phyloP scores from a whole-genome alignment of 2,329 filamentous ascomycete genomes.

The Diaporthe sp. region DNA sequence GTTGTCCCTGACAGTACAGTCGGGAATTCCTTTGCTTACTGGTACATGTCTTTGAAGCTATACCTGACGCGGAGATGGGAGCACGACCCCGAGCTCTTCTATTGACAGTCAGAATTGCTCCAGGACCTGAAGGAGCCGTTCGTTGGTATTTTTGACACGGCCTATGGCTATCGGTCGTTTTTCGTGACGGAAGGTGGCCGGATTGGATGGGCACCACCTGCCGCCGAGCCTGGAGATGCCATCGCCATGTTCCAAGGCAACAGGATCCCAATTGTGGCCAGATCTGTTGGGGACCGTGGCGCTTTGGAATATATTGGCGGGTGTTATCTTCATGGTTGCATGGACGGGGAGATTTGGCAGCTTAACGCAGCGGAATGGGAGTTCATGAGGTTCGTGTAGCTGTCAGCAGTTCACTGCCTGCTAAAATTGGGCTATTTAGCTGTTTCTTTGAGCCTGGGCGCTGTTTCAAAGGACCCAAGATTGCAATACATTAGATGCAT shows the following conservation, averaged over 20 bases:
- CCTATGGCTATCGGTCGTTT: background rate
- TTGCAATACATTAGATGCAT: background rate
- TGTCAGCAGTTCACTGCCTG: background rate
- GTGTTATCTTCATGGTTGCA: background rate
- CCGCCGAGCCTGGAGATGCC: background rate
- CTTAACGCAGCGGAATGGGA: background rate
- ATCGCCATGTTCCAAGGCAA: conserved; percentile 3
- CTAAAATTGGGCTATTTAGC: too few relatives aligned
- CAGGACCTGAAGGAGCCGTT: background rate
- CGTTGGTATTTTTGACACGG: background rate
- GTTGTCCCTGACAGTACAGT: background rate
- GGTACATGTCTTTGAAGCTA: background rate
- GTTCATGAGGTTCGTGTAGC: background rate
- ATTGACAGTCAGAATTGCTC: background rate
- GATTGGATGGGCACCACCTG: background rate
- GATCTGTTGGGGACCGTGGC: background rate
- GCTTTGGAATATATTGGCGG: background rate
- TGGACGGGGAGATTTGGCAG: background rate
- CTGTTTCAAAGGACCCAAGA: too few relatives aligned
- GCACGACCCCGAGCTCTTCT: background rate
- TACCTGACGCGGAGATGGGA: background rate
- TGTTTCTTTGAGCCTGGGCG: too few relatives aligned
- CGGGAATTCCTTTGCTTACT: background rate
- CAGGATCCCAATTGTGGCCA: background rate
- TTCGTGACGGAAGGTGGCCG: background rate